Evolutionary conservation across 257 asterid species (phyloP).

Genomic region (Scutellaria barbata): DNA sequence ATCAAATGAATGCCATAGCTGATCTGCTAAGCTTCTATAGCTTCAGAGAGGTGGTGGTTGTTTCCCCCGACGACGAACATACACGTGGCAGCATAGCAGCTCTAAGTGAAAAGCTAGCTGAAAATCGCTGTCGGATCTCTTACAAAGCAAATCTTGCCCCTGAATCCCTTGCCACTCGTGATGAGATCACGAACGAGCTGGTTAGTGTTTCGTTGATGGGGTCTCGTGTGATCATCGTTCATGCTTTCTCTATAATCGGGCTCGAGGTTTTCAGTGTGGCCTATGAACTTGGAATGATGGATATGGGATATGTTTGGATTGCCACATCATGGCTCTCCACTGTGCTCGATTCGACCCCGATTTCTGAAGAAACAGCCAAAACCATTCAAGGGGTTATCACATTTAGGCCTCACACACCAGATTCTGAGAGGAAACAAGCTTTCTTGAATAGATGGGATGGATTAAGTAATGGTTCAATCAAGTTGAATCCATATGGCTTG

Average conservation of each 20-base stretch:
- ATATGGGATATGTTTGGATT: conserved; percentile 80
- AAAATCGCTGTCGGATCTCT: conserved; percentile 62
- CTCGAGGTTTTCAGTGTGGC: conserved; percentile 59
- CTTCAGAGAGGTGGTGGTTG: conserved; percentile 57
- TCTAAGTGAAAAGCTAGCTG: conserved; percentile 62
- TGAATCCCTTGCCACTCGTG: conserved; percentile 42
- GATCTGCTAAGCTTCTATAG: conserved; percentile 66
- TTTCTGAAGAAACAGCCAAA: conserved; percentile 23
- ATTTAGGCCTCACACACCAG: conserved; percentile 65
- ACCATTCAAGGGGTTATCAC: conserved; percentile 72
- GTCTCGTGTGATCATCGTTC: conserved; percentile 67
- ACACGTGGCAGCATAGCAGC: conserved; percentile 60
- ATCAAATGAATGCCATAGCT: conserved; percentile 76
- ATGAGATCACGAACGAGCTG: conserved; percentile 47
- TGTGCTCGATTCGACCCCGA: conserved; percentile 57
- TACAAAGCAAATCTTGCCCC: conserved; percentile 69
- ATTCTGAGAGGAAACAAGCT: conserved; percentile 55
- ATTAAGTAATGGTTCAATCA: conserved; percentile 63
- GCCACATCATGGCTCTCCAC: conserved; percentile 83
- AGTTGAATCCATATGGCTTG: conserved; percentile 64
- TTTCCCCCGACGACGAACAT: conserved; percentile 76
- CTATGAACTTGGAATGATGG: conserved; percentile 66
- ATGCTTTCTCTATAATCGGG: conserved; percentile 59
- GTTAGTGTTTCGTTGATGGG: conserved; percentile 56
- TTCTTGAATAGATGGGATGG: conserved; percentile 62